Evolutionary conservation across 768 basidiomycete genomes (phyloP).

Genomic region (Mycena crocata): DNA sequence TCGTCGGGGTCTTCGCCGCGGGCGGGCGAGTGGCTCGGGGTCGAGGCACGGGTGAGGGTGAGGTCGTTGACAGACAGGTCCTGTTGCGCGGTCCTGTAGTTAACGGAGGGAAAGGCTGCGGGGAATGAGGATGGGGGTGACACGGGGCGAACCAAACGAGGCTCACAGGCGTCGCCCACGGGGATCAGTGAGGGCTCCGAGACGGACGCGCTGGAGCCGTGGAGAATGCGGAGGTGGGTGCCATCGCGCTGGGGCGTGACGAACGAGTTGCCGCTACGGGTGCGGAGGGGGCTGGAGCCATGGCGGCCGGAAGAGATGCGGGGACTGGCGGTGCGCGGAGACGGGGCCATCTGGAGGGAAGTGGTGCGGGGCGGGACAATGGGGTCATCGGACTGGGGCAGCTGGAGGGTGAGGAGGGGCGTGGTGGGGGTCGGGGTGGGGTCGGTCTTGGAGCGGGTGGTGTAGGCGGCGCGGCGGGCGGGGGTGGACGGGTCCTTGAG

Average conservation of each 20-base stretch:
- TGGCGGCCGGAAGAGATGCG: constrained; percentile 50
- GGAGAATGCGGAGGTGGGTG: constrained; percentile 68
- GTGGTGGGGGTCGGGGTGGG: constrained; percentile 33
- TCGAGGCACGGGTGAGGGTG: constrained; percentile 57
- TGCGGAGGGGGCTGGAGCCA: constrained; percentile 56
- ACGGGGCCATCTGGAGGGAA: constrained; percentile 59
- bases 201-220: constrained; percentile 78
- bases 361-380: constrained; percentile 63
- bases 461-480: constrained; percentile 53
- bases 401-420: constrained; percentile 47
- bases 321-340: constrained; percentile 46
- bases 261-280: constrained; percentile 52
- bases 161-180: constrained; percentile 64
- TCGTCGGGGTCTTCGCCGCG: constrained; percentile 65
- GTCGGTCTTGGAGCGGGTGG: constrained; percentile 50
- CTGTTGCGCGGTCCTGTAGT: constrained; percentile 32
- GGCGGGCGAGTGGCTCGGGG: constrained; percentile 53
- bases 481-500: constrained; percentile 76
- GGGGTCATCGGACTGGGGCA: constrained; percentile 44
- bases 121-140: constrained; percentile 33
- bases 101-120: constrained; percentile 43
- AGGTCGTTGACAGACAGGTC: constrained; percentile 65
- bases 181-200: constrained; percentile 87
- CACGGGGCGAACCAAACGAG: constrained; percentile 28
- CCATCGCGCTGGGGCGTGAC: constrained; percentile 40